A percentile compares a stretch with the other conserved stretches of the same genome.
Evolutionary conservation across 768 basidiomycete genomes (phyloP).

Genomic region (Suillus subaureus): DNA sequence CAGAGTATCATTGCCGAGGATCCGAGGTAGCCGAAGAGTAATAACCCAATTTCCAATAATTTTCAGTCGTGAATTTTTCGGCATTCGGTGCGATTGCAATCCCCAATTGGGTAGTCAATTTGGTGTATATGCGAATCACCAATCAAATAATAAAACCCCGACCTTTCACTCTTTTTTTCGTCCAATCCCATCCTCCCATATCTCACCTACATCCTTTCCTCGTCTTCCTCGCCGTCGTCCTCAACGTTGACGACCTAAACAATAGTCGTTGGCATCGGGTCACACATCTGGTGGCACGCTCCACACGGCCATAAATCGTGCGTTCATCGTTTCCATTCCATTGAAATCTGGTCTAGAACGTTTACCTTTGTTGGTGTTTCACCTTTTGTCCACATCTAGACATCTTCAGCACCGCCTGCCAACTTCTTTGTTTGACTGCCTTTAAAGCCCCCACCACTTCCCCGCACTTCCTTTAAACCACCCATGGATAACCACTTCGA

Average conservation of each 20-base stretch:
- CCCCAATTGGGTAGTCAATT: constrained; percentile 17
- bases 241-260: constrained; percentile 2
- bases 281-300: neutral
- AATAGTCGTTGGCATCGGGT: neutral
- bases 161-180: constrained; percentile 25
- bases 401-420: constrained; percentile 5
- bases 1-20: constrained; percentile 24
- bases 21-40: constrained; percentile 36
- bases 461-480: constrained; percentile 11
- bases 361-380: constrained; percentile 22
- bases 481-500: constrained; percentile 50
- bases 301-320: constrained; percentile 15
- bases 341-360: constrained; percentile 1
- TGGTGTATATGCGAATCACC: constrained; percentile 34
- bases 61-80: constrained; percentile 25
- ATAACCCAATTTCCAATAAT: constrained; percentile 34
- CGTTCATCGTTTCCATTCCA: constrained; percentile 18
- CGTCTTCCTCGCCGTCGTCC: neutral
- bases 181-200: constrained; percentile 28
- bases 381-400: constrained; percentile 12
- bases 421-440: constrained; percentile 3
- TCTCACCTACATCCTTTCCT: constrained; percentile 27
- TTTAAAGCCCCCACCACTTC: constrained; percentile 11
- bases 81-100: constrained; percentile 28
- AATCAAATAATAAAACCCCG: constrained; percentile 41